A percentile compares a stretch with the other conserved stretches of the same genome.
Evolutionary conservation across 805 yeast genomes (phyloP).

Genomic region (Sugiyamaella americana): DNA sequence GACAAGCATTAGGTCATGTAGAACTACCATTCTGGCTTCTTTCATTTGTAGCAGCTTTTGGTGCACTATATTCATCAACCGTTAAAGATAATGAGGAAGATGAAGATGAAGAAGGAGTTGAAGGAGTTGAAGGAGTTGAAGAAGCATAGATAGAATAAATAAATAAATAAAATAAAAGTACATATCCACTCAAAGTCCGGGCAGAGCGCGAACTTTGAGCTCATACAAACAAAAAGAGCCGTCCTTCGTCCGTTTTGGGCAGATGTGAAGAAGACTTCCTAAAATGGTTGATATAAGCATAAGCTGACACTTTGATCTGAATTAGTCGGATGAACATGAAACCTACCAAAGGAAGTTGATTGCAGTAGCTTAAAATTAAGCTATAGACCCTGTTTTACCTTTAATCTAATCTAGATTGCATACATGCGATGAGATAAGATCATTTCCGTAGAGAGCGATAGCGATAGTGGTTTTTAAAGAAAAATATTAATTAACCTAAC

Average conservation of each 20-base stretch:
- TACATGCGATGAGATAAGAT: too few species aligned
- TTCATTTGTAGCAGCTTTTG: constrained; percentile 11
- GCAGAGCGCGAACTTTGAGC: neutral
- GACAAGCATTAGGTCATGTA: constrained; percentile 23
- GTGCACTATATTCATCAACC: constrained; percentile 20
- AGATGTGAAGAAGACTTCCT: neutral
- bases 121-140: neutral
- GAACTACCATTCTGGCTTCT: constrained; percentile 25
- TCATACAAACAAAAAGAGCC: neutral
- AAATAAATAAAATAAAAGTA: too few species aligned
- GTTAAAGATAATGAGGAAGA: constrained; percentile 26
- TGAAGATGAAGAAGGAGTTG: constrained; percentile 16
- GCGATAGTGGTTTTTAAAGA: too few species aligned
- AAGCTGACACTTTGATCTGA: neutral
- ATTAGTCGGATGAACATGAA: neutral
- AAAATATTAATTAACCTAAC: too few species aligned
- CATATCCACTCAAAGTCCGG: too few species aligned
- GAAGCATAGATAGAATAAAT: too few species aligned
- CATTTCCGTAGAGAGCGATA: too few species aligned
- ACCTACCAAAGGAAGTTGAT: neutral
- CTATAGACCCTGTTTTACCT: too few species aligned
- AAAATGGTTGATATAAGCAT: neutral
- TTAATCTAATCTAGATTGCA: too few species aligned
- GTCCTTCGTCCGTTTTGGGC: neutral
- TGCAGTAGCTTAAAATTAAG: too few species aligned